Conservation (phyloP, 352 stramenopile genomes). For the Globisporangium apiculatum region DNA sequence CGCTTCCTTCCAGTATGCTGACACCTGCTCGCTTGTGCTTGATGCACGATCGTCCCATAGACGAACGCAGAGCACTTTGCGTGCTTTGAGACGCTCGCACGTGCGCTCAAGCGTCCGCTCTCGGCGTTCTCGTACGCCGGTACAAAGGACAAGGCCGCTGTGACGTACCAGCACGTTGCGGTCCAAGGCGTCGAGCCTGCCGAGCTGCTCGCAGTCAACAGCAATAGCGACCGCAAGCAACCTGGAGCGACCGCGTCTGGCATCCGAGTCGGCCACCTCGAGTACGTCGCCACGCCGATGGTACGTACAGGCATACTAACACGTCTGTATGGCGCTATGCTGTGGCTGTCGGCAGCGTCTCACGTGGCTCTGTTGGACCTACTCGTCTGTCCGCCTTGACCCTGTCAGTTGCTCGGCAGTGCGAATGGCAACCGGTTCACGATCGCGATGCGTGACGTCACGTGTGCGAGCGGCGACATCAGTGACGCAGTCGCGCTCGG, state of each 20-base stretch:
- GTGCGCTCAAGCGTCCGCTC: conserved; percentile 30
- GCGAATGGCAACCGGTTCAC: conserved; percentile 60
- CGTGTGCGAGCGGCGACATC: conserved; percentile 9
- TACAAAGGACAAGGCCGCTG: conserved; percentile 70
- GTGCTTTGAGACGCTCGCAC: conserved; percentile 52
- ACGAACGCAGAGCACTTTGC: conserved; percentile 70
- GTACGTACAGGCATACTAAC: conserved; percentile 10
- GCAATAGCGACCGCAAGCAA: not conserved
- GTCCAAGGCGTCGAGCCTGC: conserved; percentile 35
- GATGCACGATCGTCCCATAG: conserved; percentile 10
- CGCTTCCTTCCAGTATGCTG: not conserved
- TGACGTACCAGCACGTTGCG: conserved; percentile 65
- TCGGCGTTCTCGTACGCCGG: conserved; percentile 59
- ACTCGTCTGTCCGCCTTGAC: no score
- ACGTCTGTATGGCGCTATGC: not conserved
- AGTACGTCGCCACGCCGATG: conserved; percentile 45
- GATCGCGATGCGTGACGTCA: conserved; percentile 39
- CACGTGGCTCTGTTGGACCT: not conserved
- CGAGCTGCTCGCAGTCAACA: conserved; percentile 34
- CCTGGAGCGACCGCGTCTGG: conserved; percentile 1
- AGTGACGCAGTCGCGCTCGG: conserved; percentile 14
- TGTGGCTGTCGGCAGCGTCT: not conserved
- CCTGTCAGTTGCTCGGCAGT: conserved; percentile 32
- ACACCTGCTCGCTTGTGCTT: not conserved
- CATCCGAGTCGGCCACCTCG: conserved; percentile 41